Evolutionary conservation across 1,284 basidiomycete genomes (phyloP).

Genomic region (Agroathelia rolfsii): DNA sequence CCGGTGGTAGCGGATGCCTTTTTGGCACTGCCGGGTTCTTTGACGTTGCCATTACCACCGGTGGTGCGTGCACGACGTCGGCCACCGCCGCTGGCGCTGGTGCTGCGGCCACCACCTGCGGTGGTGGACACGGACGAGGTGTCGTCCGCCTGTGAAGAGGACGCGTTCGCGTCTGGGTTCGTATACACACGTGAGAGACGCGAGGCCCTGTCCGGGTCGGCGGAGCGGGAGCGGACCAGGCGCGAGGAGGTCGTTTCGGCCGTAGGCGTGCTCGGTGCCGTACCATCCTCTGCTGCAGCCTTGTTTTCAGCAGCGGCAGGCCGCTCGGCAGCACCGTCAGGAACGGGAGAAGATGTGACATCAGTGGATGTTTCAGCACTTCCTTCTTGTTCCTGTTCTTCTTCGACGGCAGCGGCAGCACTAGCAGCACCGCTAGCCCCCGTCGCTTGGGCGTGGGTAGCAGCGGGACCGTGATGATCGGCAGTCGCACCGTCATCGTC

Average conservation of each 20-base stretch:
- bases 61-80: slow-evolving; percentile 24
- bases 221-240: slow-evolving; percentile 66
- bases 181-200: slow-evolving; percentile 48
- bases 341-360: slow-evolving; percentile 3
- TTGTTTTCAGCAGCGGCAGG: slow-evolving; percentile 17
- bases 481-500: no score
- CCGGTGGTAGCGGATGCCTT: slow-evolving; percentile 40
- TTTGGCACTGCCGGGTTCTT: no score
- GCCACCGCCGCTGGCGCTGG: no score
- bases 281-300: no score
- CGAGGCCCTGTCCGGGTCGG: slow-evolving; percentile 53
- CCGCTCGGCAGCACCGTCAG: slow-evolving; percentile 5
- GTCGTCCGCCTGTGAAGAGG: slow-evolving; percentile 43
- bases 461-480: no score
- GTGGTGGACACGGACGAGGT: slow-evolving; percentile 56
- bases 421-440: no score
- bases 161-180: no score
- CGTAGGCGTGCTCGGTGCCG: slow-evolving; percentile 29
- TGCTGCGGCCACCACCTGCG: no score
- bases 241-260: slow-evolving; percentile 27
- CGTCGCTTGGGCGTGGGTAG: no score
- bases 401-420: no score
- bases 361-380: slow-evolving; percentile 4
- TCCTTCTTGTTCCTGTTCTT: no score
- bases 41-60: no score